Base-by-base conservation (phyloP, 2,329 filamentous ascomycete genomes). In the Fusarium sp. region DNA sequence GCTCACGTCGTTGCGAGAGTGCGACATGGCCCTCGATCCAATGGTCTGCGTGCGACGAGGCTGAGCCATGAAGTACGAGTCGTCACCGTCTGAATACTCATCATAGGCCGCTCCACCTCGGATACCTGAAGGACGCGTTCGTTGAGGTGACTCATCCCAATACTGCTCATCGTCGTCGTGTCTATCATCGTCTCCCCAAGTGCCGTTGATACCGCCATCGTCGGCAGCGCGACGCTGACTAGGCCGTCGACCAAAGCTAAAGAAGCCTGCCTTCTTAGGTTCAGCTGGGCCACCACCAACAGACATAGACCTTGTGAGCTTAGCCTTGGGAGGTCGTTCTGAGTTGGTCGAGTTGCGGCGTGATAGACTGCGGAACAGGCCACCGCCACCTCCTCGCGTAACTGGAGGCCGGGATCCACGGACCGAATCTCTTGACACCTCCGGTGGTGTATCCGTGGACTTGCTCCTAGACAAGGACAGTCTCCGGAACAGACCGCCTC, bases 301-400 rank as follows among this genome's bases (percentile, higher is more conserved):
- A 3, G 89, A 92, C 60, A 91, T 79, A 1, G 88, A 89, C 27
- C 90, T 83, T 54, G 83, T 83, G 14, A 89, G 78, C 54, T 79
- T 80, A 6, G 75, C 73, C 27, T 46, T 57, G 27, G 64, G 68
- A 27, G 81, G 77, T 11, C 81, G 79, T 16, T 80, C 76, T 0
- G 78, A 79, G 77, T 64, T 73, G 29, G 75, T 72, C 11, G 77
- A 77, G 33, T 73, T 74, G 20, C 78, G 74, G 25, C 79, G 78
- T 0, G 79, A 80, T 36, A 85, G 76, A 13, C 82, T 82, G n/a
- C 84, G 81, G 66, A 85, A 78, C 3, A 86, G 69, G 1, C 82
- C 78, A n/a, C 79, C 79, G 7, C 76, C 79, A 4, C 82, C 79
- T 5, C 61, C 64, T 38, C 72, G 65, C 6, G 85, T 85, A 16